Base-by-base conservation (phyloP, 805 yeast genomes). In the Clavispora asparagi region DNA sequence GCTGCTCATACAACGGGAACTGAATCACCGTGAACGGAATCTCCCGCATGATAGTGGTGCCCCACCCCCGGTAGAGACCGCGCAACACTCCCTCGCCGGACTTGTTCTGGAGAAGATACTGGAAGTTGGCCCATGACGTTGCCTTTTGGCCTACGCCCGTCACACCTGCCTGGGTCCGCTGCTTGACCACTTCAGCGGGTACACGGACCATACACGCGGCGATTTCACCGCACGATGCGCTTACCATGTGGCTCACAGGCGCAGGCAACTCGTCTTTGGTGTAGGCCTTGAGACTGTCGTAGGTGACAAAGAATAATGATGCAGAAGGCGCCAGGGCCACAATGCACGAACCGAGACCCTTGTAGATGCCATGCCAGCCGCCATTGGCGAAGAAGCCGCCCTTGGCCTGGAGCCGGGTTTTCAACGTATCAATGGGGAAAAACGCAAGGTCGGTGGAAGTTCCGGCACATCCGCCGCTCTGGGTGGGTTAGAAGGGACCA, bases 1-100 rank as follows among this genome's bases (percentile, higher is more conserved):
- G 63, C 61, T 73, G 79, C 62, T 94, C 99, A 62, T 94, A 94
- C 33, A 94, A 66, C 5, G 99, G 99, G 69, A 91, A 94, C 62
- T 94, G 99, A 46, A 94, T 89, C 62, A 91, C 76, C 0, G 99
- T 94, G 68, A 94, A 94, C 5, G 99, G 99, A 39, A 94, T 92
- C 59, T 94, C 99, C 49, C 99, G 76, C 82, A 91, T 76, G 37
- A 94, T 84, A 1, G 99, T 94, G 12, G 95, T 83, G 19, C 80
- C 74, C 90, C 95, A 94, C 7, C 99, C 99, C 54, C 98, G 75
- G 62, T 94, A 94, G 5, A 94, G 71, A 1, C 96, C 96, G 33
- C 77, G 68, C 19, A 86, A 54, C 0, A 82, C 70, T 3, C 97
- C 96, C 64, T 89, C 96, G 1, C 94, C 92, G 1, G 83, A 72